Conservation (phyloP, 225 moss, liverwort and hornwort species). For the Climacium dendroides region DNA sequence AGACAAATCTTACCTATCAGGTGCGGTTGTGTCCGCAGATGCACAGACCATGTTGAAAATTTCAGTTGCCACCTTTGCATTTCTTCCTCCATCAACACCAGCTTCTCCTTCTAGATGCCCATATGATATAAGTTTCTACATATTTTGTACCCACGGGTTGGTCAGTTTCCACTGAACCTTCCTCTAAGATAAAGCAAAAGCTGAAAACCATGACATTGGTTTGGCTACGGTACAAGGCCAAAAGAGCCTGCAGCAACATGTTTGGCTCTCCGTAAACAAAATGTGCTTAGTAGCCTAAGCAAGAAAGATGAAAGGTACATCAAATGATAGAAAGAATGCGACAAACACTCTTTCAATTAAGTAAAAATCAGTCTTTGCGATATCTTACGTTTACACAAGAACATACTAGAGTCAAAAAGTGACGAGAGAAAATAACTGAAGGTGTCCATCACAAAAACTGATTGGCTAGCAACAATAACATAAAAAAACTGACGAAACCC, state of each 20-base stretch:
- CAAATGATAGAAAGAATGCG: not conserved
- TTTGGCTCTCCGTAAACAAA: not conserved
- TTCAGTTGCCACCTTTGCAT: slow-evolving; percentile 68
- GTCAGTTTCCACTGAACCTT: not conserved
- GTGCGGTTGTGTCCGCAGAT: slow-evolving; percentile 67
- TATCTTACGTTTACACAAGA: not conserved
- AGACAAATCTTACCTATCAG: slow-evolving; percentile 53
- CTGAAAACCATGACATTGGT: slow-evolving; percentile 24
- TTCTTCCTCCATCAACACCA: slow-evolving; percentile 88
- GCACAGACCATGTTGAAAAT: slow-evolving; percentile 93
- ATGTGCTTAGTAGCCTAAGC: not conserved
- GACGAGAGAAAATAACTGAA: not conserved
- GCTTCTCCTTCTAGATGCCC: slow-evolving; percentile 97
- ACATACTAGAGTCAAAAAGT: not conserved
- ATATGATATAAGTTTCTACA: slow-evolving; percentile 97
- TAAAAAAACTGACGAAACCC: not conserved
- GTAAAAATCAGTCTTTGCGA: not conserved
- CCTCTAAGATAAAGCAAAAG: not conserved
- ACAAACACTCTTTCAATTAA: not conserved
- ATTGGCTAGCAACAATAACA: not conserved
- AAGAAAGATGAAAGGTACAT: not conserved
- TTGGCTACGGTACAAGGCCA: slow-evolving; percentile 3
- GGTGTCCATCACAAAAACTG: too few species aligned
- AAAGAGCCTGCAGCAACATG: not conserved
- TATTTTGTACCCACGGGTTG: not conserved